Base-by-base conservation (phyloP, 2,329 filamentous ascomycete species). In the Paradendryphiella salina region DNA sequence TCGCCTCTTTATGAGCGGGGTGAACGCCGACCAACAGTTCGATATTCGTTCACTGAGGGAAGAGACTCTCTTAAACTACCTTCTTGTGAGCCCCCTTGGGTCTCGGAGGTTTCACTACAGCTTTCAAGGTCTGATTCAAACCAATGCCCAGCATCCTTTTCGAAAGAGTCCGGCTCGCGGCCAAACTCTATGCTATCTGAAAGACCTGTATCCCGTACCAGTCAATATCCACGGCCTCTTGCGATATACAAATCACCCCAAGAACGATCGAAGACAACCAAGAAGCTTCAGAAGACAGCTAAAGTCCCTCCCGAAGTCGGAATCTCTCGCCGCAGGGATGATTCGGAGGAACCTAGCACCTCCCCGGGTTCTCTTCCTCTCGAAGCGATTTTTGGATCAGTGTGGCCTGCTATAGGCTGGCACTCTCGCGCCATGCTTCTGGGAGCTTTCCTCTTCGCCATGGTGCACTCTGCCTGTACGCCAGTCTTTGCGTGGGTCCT, bases 401-500 rank as follows among this genome's bases (percentile, higher is more conserved):
- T 96, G 0, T 88, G 89, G 83, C 87, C 89, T 0, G 79, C 73
- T 0, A 74, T 96, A 0, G 74, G 76, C 1, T 65, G 61, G 43
- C 73, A 57, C 5, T 77, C 85, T 10, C 82, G 81, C 1, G 1
- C 81, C 0, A 69, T 82, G 10, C 74, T 95, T 0, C 21, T 86
- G 0, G 46, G 82, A 1, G 89, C 85, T 1, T 73, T 90, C 8
- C n/a, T 82, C 0, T 79, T 81, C 36, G 84, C 86, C 23, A 62
- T 87, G 1, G 61, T 86, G 0, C 85, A 89, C 38, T 86, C 89
- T 3, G 82, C 79, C 3, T 79, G 82, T 20, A 88, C 87, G 0
- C 89, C 91, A 0, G 76, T 83, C 0, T 96, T 96, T 62, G 87
- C 90, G 0, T 90, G 82, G 67, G 78, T 88, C 7, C 85, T 96